Conservation (phyloP, 176 grass and related monocot genomes). For the Secale cereale region DNA sequence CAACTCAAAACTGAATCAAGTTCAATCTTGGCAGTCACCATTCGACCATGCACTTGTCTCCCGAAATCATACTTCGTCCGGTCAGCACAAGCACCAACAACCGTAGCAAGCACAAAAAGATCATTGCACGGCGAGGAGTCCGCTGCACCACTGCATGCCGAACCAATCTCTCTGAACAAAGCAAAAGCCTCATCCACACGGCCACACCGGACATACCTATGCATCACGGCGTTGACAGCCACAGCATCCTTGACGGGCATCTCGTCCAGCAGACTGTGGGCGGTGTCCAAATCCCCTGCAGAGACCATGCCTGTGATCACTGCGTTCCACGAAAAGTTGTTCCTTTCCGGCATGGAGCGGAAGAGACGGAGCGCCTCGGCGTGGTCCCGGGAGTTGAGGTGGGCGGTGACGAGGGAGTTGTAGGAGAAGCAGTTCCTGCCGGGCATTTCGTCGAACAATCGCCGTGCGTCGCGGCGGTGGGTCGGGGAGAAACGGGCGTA, state of each 20-base stretch:
- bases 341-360: constrained; percentile 55
- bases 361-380: constrained; percentile 37
- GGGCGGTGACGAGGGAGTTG: constrained; percentile 43
- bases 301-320: constrained; percentile 38
- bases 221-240: constrained; percentile 46
- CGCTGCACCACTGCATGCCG: not conserved
- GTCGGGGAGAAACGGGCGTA: constrained; percentile 26
- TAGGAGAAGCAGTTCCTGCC: constrained; percentile 52
- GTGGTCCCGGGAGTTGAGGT: constrained; percentile 34
- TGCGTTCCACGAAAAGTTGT: constrained; percentile 56
- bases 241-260: constrained; percentile 54
- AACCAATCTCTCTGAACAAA: constrained; percentile 42
- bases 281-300: constrained; percentile 33
- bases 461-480: constrained; percentile 15
- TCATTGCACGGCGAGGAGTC: constrained; percentile 30
- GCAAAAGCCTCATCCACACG: constrained; percentile 35
- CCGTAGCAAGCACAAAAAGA: constrained; percentile 56
- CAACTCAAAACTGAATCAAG: constrained; percentile 52
- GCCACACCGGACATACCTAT: constrained; percentile 39
- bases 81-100: constrained; percentile 59
- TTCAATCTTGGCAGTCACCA: constrained; percentile 38
- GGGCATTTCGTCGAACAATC: constrained; percentile 61
- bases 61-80: constrained; percentile 36
- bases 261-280: constrained; percentile 34
- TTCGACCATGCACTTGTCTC: constrained; percentile 44